Evolutionary conservation across 1,139 yeast species (phyloP).

Genomic region (Candida frijolesensis): DNA sequence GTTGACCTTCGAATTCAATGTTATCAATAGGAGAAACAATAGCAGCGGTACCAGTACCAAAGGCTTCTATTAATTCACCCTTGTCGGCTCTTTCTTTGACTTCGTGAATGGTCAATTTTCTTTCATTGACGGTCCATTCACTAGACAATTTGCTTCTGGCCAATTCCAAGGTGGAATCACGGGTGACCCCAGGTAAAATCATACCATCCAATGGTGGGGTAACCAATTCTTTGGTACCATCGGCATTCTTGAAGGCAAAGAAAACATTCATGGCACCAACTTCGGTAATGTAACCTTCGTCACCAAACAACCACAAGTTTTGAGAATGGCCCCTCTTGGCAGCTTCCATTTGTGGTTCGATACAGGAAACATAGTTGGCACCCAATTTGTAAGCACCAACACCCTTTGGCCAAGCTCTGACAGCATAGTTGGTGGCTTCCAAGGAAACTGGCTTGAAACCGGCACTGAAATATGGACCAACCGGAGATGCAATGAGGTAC

Average conservation of each 20-base stretch:
- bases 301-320: conserved; percentile 94
- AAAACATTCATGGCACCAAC: conserved; percentile 98
- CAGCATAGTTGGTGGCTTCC: conserved; percentile 93
- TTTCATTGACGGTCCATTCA: conserved; percentile 77
- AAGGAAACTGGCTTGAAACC: conserved; percentile 93
- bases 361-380: conserved; percentile 96
- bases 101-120: conserved; percentile 80
- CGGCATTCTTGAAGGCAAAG: conserved; percentile 69
- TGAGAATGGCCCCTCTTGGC: conserved; percentile 90
- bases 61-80: conserved; percentile 90
- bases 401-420: conserved; percentile 99
- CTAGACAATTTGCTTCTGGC: conserved; percentile 74
- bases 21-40: conserved; percentile 90
- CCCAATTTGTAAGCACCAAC: conserved; percentile 95
- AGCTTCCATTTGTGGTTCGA: conserved; percentile 85
- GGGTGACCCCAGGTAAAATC: conserved; percentile 93
- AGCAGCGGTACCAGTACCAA: conserved; percentile 98
- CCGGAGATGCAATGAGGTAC: conserved; percentile 90
- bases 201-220: conserved; percentile 98
- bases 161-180: conserved; percentile 81
- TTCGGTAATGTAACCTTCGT: conserved; percentile 86
- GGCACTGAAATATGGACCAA: conserved; percentile 87
- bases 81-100: conserved; percentile 72
- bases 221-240: conserved; percentile 87
- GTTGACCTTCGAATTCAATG: conserved; percentile 76